Conservation (phyloP, 2,329 filamentous ascomycete genomes). For the Verticillium alfalfae region DNA sequence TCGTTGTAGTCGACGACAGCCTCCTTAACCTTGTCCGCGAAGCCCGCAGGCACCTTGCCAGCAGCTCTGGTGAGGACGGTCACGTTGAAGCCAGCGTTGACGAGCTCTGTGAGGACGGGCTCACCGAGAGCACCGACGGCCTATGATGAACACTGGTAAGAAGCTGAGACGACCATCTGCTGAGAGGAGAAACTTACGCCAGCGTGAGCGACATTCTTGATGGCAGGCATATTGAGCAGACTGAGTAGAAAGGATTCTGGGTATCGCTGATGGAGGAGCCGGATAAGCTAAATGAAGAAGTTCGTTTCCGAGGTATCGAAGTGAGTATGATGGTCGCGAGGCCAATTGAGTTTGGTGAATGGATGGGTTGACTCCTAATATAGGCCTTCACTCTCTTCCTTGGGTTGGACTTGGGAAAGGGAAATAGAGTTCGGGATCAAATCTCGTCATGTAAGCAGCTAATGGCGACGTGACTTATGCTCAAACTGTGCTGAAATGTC, state of each 20-base stretch:
- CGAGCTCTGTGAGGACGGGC: constrained; percentile 28
- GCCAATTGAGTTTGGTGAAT: background rate
- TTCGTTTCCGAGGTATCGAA: no score
- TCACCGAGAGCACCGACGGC: constrained; percentile 33
- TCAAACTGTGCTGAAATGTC: background rate
- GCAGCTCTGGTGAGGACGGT: constrained; percentile 46
- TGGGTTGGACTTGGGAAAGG: background rate
- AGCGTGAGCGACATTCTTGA: constrained; percentile 6
- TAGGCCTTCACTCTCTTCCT: background rate
- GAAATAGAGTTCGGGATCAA: no score
- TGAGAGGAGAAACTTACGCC: background rate
- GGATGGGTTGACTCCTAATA: background rate
- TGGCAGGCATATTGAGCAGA: constrained; percentile 1
- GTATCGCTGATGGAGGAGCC: no score
- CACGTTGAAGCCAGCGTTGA: constrained; percentile 38
- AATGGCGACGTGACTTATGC: background rate
- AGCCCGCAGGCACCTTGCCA: constrained; percentile 8
- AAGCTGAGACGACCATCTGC: background rate
- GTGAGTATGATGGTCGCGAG: no score
- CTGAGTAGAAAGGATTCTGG: background rate
- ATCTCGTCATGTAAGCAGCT: background rate
- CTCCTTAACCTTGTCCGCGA: constrained; percentile 1
- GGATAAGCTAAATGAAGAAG: no score
- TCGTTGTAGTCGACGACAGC: constrained; percentile 3
- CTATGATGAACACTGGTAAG: background rate